These are phyloP conservation scores for Aspergillus sp. DNA, from an alignment of 2,329 filamentous ascomycete species.

Conservation along the genomic window DNA sequence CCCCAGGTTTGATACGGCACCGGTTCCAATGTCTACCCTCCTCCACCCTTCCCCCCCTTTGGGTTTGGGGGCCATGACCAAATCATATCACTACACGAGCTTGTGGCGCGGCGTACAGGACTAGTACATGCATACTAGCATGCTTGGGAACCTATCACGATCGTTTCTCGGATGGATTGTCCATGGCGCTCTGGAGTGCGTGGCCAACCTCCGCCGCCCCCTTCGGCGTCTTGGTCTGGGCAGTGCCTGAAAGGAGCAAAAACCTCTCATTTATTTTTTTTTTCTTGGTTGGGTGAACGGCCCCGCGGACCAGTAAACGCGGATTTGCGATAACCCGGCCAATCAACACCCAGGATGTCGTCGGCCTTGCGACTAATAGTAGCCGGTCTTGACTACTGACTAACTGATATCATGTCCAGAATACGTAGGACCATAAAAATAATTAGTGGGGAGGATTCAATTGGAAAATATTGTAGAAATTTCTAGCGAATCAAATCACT, in stretches of 20 bases:
- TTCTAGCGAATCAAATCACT: neutral
- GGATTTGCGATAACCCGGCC: neutral
- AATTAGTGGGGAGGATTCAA: no score
- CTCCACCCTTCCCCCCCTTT: conserved; percentile 3
- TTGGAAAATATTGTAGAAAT: neutral
- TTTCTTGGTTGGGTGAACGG: no score
- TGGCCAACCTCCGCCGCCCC: conserved; percentile 9
- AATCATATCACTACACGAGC: conserved; percentile 20
- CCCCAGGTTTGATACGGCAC: neutral
- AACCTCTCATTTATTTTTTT: no score
- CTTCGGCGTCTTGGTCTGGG: neutral
- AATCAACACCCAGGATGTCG: neutral
- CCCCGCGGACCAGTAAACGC: neutral
- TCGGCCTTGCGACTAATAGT: no score
- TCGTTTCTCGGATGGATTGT: conserved; percentile 3
- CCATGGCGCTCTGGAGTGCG: conserved; percentile 3
- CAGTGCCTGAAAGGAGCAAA: neutral
- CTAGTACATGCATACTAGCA: conserved; percentile 15
- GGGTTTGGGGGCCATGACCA: conserved; percentile 9
- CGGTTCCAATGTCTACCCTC: no score
- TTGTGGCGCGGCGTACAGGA: conserved; percentile 10
- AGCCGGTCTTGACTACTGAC: neutral
- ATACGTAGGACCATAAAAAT: no score
- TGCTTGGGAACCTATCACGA: conserved; percentile 18
- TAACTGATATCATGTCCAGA: no score